These are phyloP conservation scores for Chernovozyma sophiae-reginae DNA, from an alignment of 1,139 yeast species.

Conservation along the genomic window DNA sequence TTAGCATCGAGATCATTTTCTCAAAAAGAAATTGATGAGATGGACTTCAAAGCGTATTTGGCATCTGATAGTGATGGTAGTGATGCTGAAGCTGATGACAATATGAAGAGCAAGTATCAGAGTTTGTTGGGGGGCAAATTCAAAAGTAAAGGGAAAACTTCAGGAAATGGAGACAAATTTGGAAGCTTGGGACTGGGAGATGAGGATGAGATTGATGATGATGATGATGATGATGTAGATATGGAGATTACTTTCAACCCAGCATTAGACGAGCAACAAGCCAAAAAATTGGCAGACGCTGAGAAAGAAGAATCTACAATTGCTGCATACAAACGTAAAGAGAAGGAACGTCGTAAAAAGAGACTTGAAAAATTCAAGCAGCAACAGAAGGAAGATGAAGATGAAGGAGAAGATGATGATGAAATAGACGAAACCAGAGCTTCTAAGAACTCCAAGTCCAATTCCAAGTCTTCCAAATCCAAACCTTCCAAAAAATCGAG, in stretches of 20 bases:
- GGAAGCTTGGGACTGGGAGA: background rate
- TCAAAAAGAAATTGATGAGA: slow-evolving; percentile 88
- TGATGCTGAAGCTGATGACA: slow-evolving; percentile 41
- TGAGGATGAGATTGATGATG: slow-evolving; percentile 27
- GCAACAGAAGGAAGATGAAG: slow-evolving; percentile 42
- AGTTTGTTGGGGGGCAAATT: slow-evolving; percentile 51
- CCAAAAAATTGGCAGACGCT: slow-evolving; percentile 23
- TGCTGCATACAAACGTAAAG: slow-evolving; percentile 80
- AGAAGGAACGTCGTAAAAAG: slow-evolving; percentile 83
- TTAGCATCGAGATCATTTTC: slow-evolving; percentile 78
- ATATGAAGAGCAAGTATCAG: slow-evolving; percentile 59
- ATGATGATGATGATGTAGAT: slow-evolving; percentile 68
- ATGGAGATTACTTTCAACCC: slow-evolving; percentile 97
- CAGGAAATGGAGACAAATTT: background rate
- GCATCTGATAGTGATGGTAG: slow-evolving; percentile 77
- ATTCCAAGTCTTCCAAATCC: slow-evolving; percentile 1
- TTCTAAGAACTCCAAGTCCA: background rate
- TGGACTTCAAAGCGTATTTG: slow-evolving; percentile 93
- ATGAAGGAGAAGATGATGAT: slow-evolving; percentile 18
- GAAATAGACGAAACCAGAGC: slow-evolving; percentile 19
- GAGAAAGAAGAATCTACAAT: slow-evolving; percentile 70
- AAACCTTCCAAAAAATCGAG: slow-evolving; percentile 14
- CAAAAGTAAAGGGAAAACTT: slow-evolving; percentile 21
- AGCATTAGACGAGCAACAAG: slow-evolving; percentile 55
- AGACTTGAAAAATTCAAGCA: slow-evolving; percentile 73